These are phyloP conservation scores for Salix dunnii DNA, from an alignment of 345 rosid genomes.

Conservation along the genomic window DNA sequence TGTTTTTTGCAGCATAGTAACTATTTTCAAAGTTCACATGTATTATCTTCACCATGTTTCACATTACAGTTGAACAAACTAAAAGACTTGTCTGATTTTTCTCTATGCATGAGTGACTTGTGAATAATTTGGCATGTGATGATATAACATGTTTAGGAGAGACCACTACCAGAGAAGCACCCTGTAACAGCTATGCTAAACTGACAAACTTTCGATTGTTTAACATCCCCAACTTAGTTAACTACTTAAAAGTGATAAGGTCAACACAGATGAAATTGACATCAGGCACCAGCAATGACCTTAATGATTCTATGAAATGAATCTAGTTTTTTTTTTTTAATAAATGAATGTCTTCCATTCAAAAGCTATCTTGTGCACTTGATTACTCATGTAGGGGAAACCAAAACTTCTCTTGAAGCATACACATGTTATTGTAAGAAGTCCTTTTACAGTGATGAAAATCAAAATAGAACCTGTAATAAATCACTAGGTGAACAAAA, in stretches of 20 bases:
- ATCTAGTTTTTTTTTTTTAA: background rate
- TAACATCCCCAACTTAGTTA: background rate
- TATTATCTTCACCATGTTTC: background rate
- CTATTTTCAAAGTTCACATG: background rate
- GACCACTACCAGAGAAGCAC: background rate
- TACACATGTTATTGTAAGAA: background rate
- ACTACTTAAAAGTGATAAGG: constrained; percentile 1
- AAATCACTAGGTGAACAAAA: background rate
- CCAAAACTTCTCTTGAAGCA: background rate
- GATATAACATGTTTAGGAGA: background rate
- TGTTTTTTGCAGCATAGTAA: background rate
- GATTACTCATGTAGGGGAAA: background rate
- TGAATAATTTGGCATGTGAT: background rate
- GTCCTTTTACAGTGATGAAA: background rate
- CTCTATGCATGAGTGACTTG: background rate
- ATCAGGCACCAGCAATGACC: background rate
- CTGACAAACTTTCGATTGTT: background rate
- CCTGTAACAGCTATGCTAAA: background rate
- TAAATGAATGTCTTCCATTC: background rate
- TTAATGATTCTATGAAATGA: background rate
- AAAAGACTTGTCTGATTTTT: background rate
- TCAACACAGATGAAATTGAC: background rate
- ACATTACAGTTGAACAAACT: background rate
- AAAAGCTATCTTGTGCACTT: background rate
- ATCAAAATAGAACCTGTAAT: constrained; percentile 8